Base-by-base conservation (phyloP, 2,329 filamentous ascomycete species). In the Fusarium oxysporum region DNA sequence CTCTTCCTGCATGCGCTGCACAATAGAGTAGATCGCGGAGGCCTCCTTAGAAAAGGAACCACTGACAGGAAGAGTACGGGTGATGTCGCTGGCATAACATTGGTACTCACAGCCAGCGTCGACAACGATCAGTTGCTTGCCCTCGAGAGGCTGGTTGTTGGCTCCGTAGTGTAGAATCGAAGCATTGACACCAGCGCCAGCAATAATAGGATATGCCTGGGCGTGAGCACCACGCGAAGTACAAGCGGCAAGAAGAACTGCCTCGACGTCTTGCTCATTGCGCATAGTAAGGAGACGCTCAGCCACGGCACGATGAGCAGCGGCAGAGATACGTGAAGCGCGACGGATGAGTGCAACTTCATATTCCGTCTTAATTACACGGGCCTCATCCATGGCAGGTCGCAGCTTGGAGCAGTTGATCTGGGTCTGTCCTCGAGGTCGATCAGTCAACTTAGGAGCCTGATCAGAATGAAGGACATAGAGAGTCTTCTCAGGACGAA, bases 121-220 rank as follows among this genome's bases (percentile, higher is more conserved):
- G 8, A 99, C 85, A 25, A 97, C 91, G 37, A 98, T 84, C 35
- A 95, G 87, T 78, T 95, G 90, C 64, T 91, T 88, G 32, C 91
- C 90, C 6, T 84, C 83, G 23, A 98, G 88, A 3, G 90, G 83
- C 76, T 92, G 88, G 77, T 97, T 87, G 80, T 99, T 98, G 59
- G 88, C 89, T 47, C 89, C 88, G 81, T 99, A 99, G 82, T 99
- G 96, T 44, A 98, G 85, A 1, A 93, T 95, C 19, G 92, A 91
- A 10, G 93, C 95, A 78, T 96, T 96, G n/a, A 86, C 80, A 2
- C 96, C 96, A 3, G 92, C 90, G 4, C 93, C 96, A 50, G 93
- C 94, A 75, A 99, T 98, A n/a, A 95, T 89, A 51, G 92, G 90
- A 80, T 99, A 99, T 0, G 96, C 91, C 84, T 97, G 93, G 56